These are phyloP conservation scores for Nowakowskiella sp. DNA, from an alignment of 192 early-diverging fungal species.

Conservation along the genomic window DNA sequence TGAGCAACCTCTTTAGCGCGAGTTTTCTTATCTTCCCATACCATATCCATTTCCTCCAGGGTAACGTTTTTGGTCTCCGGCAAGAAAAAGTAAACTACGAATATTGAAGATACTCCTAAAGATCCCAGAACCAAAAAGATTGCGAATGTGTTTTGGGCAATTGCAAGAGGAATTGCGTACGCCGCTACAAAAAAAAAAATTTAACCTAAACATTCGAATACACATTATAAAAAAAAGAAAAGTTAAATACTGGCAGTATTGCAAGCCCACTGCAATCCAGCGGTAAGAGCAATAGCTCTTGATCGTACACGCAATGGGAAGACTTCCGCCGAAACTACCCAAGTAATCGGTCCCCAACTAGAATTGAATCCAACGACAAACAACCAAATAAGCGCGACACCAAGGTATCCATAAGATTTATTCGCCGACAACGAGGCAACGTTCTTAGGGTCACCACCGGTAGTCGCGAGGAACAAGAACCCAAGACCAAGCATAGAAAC, in stretches of 20 bases:
- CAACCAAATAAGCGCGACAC: slow-evolving; percentile 25
- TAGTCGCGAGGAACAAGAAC: no score
- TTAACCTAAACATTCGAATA: no score
- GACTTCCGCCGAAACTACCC: slow-evolving; percentile 6
- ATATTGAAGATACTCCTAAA: no score
- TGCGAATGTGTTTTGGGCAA: no score
- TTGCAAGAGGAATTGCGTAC: no score
- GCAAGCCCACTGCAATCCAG: background rate
- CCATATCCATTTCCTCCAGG: slow-evolving; percentile 79
- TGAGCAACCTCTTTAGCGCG: no score
- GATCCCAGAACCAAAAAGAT: no score
- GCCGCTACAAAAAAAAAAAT: no score
- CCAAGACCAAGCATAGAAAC: background rate
- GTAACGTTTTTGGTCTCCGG: slow-evolving; percentile 80
- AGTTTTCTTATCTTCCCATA: no score
- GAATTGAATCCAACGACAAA: background rate
- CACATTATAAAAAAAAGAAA: no score
- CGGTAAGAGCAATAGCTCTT: background rate
- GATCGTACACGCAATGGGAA: slow-evolving; percentile 1
- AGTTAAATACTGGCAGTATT: no score
- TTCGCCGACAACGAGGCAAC: no score
- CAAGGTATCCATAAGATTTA: slow-evolving; percentile 22
- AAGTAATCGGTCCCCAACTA: slow-evolving; percentile 9
- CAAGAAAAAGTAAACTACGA: slow-evolving; percentile 62
- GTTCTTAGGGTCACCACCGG: background rate